Evolutionary conservation across 192 early-diverging fungal species (phyloP).

Genomic region (Backusella tuberculispora): DNA sequence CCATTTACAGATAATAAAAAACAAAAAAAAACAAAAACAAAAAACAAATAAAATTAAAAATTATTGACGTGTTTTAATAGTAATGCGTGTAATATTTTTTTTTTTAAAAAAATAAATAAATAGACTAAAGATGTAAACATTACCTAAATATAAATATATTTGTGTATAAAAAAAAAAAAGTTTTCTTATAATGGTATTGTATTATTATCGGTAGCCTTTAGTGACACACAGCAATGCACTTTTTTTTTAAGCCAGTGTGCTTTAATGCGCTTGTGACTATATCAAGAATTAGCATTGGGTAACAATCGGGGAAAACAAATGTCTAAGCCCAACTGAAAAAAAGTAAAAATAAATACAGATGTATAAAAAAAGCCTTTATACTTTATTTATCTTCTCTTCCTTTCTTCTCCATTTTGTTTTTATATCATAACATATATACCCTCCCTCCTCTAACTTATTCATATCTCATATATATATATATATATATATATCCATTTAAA

Average conservation of each 20-base stretch:
- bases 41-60: neutral
- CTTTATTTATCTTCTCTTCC: neutral
- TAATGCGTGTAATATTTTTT: neutral
- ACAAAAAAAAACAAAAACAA: neutral
- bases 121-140: neutral
- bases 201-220: neutral
- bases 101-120: neutral
- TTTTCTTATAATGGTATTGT: neutral
- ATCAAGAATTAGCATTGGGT: neutral
- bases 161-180: too few species aligned
- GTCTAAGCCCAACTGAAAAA: neutral
- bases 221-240: neutral
- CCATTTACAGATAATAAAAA: conserved; percentile 7
- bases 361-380: neutral
- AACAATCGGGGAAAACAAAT: neutral
- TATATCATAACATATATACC: too few species aligned
- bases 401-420: neutral
- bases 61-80: neutral
- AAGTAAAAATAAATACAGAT: neutral
- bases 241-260: neutral
- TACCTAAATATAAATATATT: neutral
- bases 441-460: too few species aligned
- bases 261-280: conserved; percentile 5
- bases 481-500: neutral
- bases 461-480: too few species aligned